These are phyloP conservation scores for Beauveria rudraprayagi DNA, from an alignment of 2,329 filamentous ascomycete species.

Conservation along the genomic window DNA sequence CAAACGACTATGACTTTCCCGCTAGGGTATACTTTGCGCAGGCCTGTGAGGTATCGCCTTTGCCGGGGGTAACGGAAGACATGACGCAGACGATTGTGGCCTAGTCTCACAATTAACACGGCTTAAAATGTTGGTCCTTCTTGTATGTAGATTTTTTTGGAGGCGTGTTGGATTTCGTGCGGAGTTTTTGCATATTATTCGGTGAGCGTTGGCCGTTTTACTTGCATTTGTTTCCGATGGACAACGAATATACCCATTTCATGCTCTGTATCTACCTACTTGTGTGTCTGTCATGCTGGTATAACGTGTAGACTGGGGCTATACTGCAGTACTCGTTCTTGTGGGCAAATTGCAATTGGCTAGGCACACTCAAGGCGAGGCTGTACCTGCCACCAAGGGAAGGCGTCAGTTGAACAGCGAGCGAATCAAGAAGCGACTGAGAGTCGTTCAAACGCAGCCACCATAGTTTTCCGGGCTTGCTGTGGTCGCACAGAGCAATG, in stretches of 20 bases:
- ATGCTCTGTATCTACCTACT: not conserved
- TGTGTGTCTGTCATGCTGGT: not conserved
- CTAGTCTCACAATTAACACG: not conserved
- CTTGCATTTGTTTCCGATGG: not conserved
- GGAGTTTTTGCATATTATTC: conserved; percentile 6
- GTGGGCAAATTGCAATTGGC: too few relatives aligned
- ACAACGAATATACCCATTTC: conserved; percentile 10
- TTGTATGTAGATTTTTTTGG: not conserved
- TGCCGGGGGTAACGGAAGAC: not conserved
- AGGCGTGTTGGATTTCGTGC: not conserved
- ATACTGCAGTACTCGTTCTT: too few relatives aligned
- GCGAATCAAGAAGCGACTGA: too few relatives aligned
- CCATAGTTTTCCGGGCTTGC: too few relatives aligned
- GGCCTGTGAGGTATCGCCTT: conserved; percentile 53
- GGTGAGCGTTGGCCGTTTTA: not conserved
- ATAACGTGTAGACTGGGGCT: too few relatives aligned
- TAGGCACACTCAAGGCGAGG: too few relatives aligned
- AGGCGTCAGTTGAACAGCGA: too few relatives aligned
- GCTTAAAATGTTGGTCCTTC: not conserved
- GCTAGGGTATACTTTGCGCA: conserved; percentile 90
- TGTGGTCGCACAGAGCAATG: too few relatives aligned
- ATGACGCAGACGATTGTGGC: conserved; percentile 8
- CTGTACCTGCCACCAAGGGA: too few relatives aligned
- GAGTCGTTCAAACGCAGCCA: too few relatives aligned
- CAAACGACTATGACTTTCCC: conserved; percentile 64